Percentiles rank a stretch among this genome's conserved stretches.
Evolutionary conservation across 768 basidiomycete genomes (phyloP).

Genomic region (Grammothele lineata): DNA sequence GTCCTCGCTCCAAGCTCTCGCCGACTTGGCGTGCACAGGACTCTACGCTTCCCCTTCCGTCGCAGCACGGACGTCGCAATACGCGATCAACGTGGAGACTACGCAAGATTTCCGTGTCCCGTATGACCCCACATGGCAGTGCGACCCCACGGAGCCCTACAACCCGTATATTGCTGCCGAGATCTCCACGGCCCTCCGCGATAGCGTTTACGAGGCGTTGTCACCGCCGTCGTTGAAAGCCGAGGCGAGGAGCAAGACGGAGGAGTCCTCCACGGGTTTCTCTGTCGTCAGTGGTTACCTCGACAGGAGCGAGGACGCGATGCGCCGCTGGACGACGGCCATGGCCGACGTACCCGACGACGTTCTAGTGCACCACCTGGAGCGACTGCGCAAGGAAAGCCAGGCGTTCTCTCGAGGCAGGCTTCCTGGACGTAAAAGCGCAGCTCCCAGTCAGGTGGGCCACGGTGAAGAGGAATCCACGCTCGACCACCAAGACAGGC

Average conservation of each 20-base stretch:
- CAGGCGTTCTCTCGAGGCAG: conserved; percentile 14
- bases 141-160: conserved; percentile 7
- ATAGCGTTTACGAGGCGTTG: background rate
- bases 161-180: conserved; percentile 6
- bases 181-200: background rate
- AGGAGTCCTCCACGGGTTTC: conserved; percentile 9
- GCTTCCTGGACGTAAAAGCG: conserved; percentile 10
- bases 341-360: conserved; percentile 31
- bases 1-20: conserved; percentile 16
- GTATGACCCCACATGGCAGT: conserved; percentile 1
- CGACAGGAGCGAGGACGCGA: conserved; percentile 17
- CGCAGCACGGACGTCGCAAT: conserved; percentile 14
- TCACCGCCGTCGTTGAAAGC: background rate
- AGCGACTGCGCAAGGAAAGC: conserved; percentile 24
- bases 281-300: conserved; percentile 12
- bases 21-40: conserved; percentile 18
- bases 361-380: conserved; percentile 27
- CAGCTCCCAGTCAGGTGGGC: conserved; percentile 14
- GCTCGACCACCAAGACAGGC: conserved; percentile 8
- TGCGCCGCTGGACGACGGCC: conserved; percentile 29
- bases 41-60: conserved; percentile 17
- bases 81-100: conserved; percentile 2
- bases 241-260: background rate
- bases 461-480: conserved; percentile 13
- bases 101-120: background rate